Percentiles rank a stretch among this genome's conserved stretches.
Evolutionary conservation across 2,329 filamentous ascomycete genomes (phyloP).

Genomic region (Colletotrichum sp.): DNA sequence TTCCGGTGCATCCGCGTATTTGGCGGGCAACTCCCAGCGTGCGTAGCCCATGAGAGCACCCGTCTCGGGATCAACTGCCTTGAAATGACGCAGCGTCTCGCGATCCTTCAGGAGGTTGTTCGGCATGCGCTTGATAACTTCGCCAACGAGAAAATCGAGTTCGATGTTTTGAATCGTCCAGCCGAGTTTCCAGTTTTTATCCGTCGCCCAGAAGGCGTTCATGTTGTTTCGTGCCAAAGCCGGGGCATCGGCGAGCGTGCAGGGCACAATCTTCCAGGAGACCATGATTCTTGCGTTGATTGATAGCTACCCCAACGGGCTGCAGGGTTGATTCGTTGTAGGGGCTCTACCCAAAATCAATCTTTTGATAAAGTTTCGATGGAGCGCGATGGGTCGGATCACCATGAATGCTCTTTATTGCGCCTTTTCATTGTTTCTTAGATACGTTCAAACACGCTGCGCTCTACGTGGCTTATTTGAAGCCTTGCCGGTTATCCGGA

Average conservation of each 20-base stretch:
- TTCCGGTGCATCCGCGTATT: neutral
- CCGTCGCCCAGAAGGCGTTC: slow-evolving; percentile 26
- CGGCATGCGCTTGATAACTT: slow-evolving; percentile 18
- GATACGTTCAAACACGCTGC: neutral
- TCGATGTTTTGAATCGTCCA: slow-evolving; percentile 7
- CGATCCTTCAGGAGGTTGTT: slow-evolving; percentile 22
- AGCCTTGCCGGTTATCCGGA: neutral
- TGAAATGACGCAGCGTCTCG: slow-evolving; percentile 23
- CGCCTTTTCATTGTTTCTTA: neutral
- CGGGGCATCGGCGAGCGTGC: slow-evolving; percentile 24
- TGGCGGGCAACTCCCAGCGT: slow-evolving; percentile 25
- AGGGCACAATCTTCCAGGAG: slow-evolving; percentile 9
- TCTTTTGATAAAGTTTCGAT: neutral
- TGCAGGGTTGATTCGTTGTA: neutral
- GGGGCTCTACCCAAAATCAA: neutral
- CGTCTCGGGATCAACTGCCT: slow-evolving; percentile 26
- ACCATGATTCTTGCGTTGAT: neutral
- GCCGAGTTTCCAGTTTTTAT: slow-evolving; percentile 25
- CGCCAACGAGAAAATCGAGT: slow-evolving; percentile 17
- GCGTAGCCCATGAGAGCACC: slow-evolving; percentile 27
- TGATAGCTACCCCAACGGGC: neutral
- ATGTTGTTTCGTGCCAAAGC: slow-evolving; percentile 28
- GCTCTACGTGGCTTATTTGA: neutral
- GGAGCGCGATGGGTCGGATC: neutral
- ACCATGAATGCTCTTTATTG: neutral